Evolutionary conservation across 306 rosid genomes (phyloP), one percentile per base, ranked within the genome.

Genomic region (Dicorynia guianensis): DNA sequence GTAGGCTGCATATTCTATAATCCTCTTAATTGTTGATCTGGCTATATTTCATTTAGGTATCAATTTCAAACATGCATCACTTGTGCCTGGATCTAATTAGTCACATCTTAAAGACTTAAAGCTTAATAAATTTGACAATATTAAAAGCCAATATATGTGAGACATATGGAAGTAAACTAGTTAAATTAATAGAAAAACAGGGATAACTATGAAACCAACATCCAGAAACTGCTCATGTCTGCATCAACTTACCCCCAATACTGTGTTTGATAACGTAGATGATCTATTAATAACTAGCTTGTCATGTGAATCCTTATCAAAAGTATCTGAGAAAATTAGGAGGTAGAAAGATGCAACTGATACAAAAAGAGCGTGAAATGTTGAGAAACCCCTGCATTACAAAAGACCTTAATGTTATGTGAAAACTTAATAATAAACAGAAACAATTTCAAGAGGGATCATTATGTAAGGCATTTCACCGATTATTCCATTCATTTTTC

Each of bases 401-500:
- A 74, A 80, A 76, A 64, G 34, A 2, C 30, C 67, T 40, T 30
- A 17, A 52, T 30, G 33, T 66, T 75, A 75, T 54, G 6, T 8
- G 82, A 70, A 36, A 73, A 53, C 40, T 40, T 61, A 75, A 70
- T 71, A 47, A 17, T 63, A 44, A 39, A 79, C 9, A 77, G 49
- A 81, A 58, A 12, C 50, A 61, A 79, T 34, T 52, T 5, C 56
- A 44, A 62, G 48, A 40, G 17, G 81, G 73, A 62, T 47, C n/a
- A 65, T 65, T n/a, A 56, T 19, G 58, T 53, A 25, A 77, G 81
- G 80, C 79, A 79, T 68, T 80, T 83, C 79, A 93, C 98, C 98
- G 76, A 81, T 91, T 88, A 56, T 91, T 93, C 98, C 98, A 93
- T 83, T 93, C 98, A 74, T 83, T 86, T 83, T 85, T 89, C 66